phyloP scores from a whole-genome alignment of 352 stramenopile genomes.

The Phytophthora kernoviae region DNA sequence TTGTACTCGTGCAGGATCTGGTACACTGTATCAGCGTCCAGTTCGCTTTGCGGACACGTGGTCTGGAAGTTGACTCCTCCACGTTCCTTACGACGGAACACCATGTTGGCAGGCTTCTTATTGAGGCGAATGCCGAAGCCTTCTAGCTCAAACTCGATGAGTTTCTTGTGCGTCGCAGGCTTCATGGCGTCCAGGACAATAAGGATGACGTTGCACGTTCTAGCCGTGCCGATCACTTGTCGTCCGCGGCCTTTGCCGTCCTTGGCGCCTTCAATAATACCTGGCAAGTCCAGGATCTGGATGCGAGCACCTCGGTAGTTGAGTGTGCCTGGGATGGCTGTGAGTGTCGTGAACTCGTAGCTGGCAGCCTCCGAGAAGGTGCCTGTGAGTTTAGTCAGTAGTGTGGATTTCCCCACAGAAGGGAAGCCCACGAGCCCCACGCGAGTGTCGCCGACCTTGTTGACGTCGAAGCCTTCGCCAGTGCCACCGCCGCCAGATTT shows the following conservation, averaged over 20 bases:
- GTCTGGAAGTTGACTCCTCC: constrained; percentile 98
- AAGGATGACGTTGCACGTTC: constrained; percentile 98
- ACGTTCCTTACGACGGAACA: constrained; percentile 96
- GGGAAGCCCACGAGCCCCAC: constrained; percentile 99
- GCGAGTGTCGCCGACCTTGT: constrained; percentile 96
- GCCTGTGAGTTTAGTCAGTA: constrained; percentile 97
- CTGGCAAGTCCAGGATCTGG: constrained; percentile 91
- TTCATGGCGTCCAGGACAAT: constrained; percentile 98
- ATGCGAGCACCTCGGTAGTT: constrained; percentile 93
- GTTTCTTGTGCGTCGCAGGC: constrained; percentile 97
- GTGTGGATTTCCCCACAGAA: constrained; percentile 98
- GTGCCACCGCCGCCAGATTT: constrained; percentile 67
- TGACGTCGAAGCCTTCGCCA: constrained; percentile 92
- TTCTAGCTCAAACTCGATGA: constrained; percentile 98
- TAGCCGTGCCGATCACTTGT: constrained; percentile 97
- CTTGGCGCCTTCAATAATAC: constrained; percentile 99
- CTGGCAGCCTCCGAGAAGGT: constrained; percentile 95
- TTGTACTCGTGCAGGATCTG: constrained; percentile 98
- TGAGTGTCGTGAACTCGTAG: constrained; percentile 99
- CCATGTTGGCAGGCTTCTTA: constrained; percentile 97
- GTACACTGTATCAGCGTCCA: constrained; percentile 94
- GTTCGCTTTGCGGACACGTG: constrained; percentile 89
- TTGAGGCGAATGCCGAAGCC: constrained; percentile 99
- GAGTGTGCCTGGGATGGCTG: constrained; percentile 97
- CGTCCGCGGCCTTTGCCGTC: constrained; percentile 96